Conservation (phyloP, 2,329 filamentous ascomycete genomes). For the Harringtonia aguacate region DNA sequence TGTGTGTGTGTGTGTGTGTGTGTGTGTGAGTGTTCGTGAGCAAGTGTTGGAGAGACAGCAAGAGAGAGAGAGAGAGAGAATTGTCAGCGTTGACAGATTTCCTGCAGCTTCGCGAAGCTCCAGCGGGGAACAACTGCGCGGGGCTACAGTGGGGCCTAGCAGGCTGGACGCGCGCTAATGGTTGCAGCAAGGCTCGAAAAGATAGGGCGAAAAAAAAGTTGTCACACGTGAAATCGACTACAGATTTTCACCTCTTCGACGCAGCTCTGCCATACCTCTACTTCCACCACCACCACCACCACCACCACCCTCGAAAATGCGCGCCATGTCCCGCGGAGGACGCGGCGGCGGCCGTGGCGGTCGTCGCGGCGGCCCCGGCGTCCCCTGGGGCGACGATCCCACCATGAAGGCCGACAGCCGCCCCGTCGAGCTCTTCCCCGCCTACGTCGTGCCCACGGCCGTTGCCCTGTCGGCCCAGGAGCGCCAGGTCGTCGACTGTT, state of each 20-base stretch:
- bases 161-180: too few species aligned
- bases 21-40: too few species aligned
- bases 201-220: background rate
- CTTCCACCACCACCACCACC: background rate
- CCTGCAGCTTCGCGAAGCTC: too few species aligned
- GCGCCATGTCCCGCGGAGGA: slow-evolving; percentile 40
- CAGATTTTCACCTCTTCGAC: too few species aligned
- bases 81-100: too few species aligned
- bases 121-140: too few species aligned
- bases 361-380: slow-evolving; percentile 18
- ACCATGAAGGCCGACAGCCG: slow-evolving; percentile 34
- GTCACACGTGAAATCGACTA: background rate
- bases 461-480: slow-evolving; percentile 33
- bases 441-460: slow-evolving; percentile 37
- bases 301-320: background rate
- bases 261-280: background rate
- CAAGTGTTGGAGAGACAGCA: too few species aligned
- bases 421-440: slow-evolving; percentile 50
- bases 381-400: slow-evolving; percentile 46
- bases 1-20: too few species aligned
- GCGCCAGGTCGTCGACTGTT: slow-evolving; percentile 34
- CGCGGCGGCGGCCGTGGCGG: slow-evolving; percentile 39
- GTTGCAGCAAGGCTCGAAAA: too few species aligned
- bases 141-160: too few species aligned
- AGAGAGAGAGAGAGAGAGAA: too few species aligned